Percentiles rank a stretch among this genome's conserved stretches.
Conservation (phyloP, 192 early-diverging fungal species). For the Backusella australiensis region DNA sequence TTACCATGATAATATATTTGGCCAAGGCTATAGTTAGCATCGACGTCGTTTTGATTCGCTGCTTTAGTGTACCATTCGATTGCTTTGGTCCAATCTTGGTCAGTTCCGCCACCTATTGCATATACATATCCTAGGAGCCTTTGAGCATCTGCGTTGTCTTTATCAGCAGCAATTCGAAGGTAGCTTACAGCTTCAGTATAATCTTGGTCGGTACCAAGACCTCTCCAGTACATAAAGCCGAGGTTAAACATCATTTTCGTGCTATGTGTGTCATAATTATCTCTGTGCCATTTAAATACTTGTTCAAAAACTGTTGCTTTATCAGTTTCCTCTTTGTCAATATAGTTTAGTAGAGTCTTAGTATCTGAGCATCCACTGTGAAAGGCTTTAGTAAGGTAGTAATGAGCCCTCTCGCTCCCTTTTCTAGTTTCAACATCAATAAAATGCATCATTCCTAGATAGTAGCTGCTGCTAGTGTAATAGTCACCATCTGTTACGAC, state of each 20-base stretch:
- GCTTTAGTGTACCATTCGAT: too few relatives aligned
- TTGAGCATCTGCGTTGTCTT: background rate
- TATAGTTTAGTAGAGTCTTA: background rate
- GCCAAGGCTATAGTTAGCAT: too few relatives aligned
- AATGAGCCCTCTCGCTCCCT: too few relatives aligned
- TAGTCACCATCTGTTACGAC: background rate
- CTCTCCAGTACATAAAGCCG: background rate
- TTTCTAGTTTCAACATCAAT: too few relatives aligned
- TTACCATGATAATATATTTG: too few relatives aligned
- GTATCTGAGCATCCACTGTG: too few relatives aligned
- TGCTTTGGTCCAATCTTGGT: too few relatives aligned
- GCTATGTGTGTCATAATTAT: background rate
- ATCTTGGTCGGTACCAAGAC: background rate
- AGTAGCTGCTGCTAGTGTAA: background rate
- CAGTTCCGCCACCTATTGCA: too few relatives aligned
- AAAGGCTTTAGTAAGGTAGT: background rate
- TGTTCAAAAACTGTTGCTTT: background rate
- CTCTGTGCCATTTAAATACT: background rate
- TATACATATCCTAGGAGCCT: too few relatives aligned
- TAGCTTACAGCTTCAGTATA: background rate
- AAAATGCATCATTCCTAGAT: background rate
- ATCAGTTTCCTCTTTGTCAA: background rate
- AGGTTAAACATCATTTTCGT: too few relatives aligned
- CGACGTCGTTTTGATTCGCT: too few relatives aligned
- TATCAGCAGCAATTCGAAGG: background rate